Evolutionary conservation across 495 filamentous ascomycete genomes (phyloP), one percentile per base, ranked within the genome.

Genomic region (Xylaria nigripes): DNA sequence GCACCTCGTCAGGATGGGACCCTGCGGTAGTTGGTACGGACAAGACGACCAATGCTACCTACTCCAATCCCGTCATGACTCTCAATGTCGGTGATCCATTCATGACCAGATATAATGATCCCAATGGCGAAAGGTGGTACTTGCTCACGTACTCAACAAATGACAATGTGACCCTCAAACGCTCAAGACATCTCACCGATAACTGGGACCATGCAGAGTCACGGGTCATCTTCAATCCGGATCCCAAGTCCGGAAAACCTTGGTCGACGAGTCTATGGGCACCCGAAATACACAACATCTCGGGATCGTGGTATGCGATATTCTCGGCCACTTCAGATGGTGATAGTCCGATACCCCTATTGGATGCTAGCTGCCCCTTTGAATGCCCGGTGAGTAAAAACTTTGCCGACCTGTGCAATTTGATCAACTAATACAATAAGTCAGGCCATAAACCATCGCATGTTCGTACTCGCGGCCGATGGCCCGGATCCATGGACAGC

Each of bases 211-310:
- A 65, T 57, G 69, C 70, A n/a, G 73, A 75, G 25, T 57, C 50
- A 21, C 69, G 68, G 40, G 53, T 65, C 43, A 58, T 72, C 32
- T 74, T 76, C 46, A 64, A 64, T 13, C 64, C 64, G 16, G 54
- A 65, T 30, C 67, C 69, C 7, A 65, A 65, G 0, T 61, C 59
- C 43, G 70, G 68, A 36, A 57, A 63, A 27, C 68, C 70, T 18
- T 75, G 72, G 65, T 70, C 70, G 13, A 72, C 66, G n/a, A 68
- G 73, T 45, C 43, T 76, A 1, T 77, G 75, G 76, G 73, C 75
- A 18, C 74, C 74, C 12, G 76, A 79, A 55, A 63, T 79, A 9
- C 75, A 79, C 54, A 61, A 68, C 15, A 67, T 79, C 13, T 60
- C 64, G 25, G 67, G 53, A 19, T 66, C 51, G 12, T 79, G 76